Evolutionary conservation across 108 stramenopile genomes (phyloP).

Genomic region (Nitzschia sp.): DNA sequence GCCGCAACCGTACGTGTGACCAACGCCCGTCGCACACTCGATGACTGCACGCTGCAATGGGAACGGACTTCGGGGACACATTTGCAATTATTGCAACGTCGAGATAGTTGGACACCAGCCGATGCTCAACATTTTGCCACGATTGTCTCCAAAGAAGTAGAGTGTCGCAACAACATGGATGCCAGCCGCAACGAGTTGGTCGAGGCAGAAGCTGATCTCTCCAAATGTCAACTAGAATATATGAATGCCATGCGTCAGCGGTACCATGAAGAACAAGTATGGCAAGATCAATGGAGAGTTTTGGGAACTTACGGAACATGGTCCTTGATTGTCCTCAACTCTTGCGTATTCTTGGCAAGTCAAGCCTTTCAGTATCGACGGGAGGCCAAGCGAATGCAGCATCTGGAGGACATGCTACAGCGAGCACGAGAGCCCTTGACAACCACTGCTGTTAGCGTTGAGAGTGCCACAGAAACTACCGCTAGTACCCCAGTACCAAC

Average conservation of each 20-base stretch:
- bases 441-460: background rate
- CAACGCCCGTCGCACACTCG: conserved; percentile 33
- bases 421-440: conserved; percentile 1
- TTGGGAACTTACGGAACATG: conserved; percentile 62
- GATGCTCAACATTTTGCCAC: conserved; percentile 57
- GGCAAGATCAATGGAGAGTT: conserved; percentile 69
- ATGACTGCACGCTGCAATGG: conserved; percentile 29
- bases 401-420: conserved; percentile 27
- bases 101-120: conserved; percentile 52
- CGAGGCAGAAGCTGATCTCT: conserved; percentile 29
- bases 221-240: conserved; percentile 38
- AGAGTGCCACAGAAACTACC: too few relatives aligned
- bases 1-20: conserved; percentile 32
- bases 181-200: conserved; percentile 32
- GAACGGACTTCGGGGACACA: conserved; percentile 45
- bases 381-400: conserved; percentile 38
- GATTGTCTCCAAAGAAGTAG: conserved; percentile 41
- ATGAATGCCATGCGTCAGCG: conserved; percentile 58
- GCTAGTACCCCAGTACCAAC: too few relatives aligned
- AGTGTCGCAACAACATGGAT: conserved; percentile 34
- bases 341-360: conserved; percentile 47
- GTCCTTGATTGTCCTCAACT: conserved; percentile 56
- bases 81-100: conserved; percentile 36
- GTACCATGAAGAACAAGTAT: conserved; percentile 72
- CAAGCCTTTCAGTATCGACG: conserved; percentile 45